Percentiles rank a stretch among this genome's conserved stretches.
These are phyloP conservation scores for Galium porrigens DNA, from an alignment of 305 asterid species.

Conservation along the genomic window DNA sequence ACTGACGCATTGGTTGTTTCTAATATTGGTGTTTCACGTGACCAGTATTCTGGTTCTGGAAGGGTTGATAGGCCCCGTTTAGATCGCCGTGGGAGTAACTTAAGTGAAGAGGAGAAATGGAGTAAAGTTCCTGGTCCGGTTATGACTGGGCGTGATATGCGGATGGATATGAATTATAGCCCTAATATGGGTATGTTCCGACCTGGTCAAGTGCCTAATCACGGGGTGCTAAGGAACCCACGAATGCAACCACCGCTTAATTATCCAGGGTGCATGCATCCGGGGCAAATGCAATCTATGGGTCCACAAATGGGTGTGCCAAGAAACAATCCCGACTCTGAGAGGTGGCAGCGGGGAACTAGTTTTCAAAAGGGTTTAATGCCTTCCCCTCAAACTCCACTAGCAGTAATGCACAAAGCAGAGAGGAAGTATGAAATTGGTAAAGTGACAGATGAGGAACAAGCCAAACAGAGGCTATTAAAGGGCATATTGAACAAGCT, in stretches of 20 bases:
- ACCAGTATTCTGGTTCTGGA: slow-evolving; percentile 41
- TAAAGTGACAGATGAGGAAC: slow-evolving; percentile 32
- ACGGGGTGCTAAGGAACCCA: slow-evolving; percentile 26
- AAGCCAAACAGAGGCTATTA: slow-evolving; percentile 38
- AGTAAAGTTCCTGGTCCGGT: slow-evolving; percentile 26
- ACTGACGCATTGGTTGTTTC: slow-evolving; percentile 33
- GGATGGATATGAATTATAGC: slow-evolving; percentile 20
- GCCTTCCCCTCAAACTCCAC: slow-evolving; percentile 33
- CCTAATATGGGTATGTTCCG: slow-evolving; percentile 20
- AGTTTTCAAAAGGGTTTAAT: slow-evolving; percentile 33
- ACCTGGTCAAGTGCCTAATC: slow-evolving; percentile 26
- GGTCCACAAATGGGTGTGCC: slow-evolving; percentile 25
- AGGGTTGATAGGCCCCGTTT: slow-evolving; percentile 58
- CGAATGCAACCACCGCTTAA: slow-evolving; percentile 21
- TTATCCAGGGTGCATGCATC: slow-evolving; percentile 19
- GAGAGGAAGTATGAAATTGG: slow-evolving; percentile 37
- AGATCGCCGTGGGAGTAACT: slow-evolving; percentile 48
- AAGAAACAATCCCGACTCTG: slow-evolving; percentile 33
- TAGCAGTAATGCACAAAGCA: slow-evolving; percentile 37
- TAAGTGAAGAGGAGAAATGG: slow-evolving; percentile 40
- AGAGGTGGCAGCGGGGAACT: slow-evolving; percentile 34
- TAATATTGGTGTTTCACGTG: slow-evolving; percentile 22
- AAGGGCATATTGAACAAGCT: slow-evolving; percentile 37
- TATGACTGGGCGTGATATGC: slow-evolving; percentile 24
- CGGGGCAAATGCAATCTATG: slow-evolving; percentile 23